phyloP scores from a whole-genome alignment of 768 basidiomycete genomes.

The Hebeloma cylindrosporum region DNA sequence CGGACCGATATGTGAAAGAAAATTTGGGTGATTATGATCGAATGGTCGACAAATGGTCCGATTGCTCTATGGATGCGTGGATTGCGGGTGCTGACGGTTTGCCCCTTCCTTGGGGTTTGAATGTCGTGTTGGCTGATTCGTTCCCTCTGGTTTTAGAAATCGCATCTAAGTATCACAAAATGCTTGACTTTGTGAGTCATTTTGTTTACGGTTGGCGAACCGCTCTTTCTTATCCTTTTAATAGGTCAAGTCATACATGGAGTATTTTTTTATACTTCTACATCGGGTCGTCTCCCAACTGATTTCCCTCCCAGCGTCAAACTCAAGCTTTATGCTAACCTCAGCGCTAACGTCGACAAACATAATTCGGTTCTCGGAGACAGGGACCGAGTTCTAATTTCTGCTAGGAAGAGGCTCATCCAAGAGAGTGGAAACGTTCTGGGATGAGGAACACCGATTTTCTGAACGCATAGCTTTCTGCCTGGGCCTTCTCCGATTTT shows the following conservation, averaged over 20 bases:
- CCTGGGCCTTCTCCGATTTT: too few relatives aligned
- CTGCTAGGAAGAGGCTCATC: slow-evolving; percentile 38
- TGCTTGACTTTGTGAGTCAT: slow-evolving; percentile 50
- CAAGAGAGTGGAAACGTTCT: slow-evolving; percentile 32
- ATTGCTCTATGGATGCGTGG: slow-evolving; percentile 56
- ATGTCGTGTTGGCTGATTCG: background rate
- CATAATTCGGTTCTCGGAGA: slow-evolving; percentile 41
- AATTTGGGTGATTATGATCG: slow-evolving; percentile 46
- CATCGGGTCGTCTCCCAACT: background rate
- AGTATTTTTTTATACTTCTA: slow-evolving; percentile 10
- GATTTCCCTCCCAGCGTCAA: slow-evolving; percentile 35
- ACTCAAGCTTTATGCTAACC: slow-evolving; percentile 43
- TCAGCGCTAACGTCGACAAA: slow-evolving; percentile 41
- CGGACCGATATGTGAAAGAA: slow-evolving; percentile 41
- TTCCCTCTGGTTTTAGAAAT: slow-evolving; percentile 35
- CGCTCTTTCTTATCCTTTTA: background rate
- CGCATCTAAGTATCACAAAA: slow-evolving; percentile 37
- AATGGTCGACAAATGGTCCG: slow-evolving; percentile 46
- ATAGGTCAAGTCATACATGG: slow-evolving; percentile 52
- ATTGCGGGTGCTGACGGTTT: slow-evolving; percentile 51
- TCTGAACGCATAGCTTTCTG: too few relatives aligned
- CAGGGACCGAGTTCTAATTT: slow-evolving; percentile 39
- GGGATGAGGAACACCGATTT: slow-evolving; percentile 2
- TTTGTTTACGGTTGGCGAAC: background rate
- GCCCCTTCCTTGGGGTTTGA: slow-evolving; percentile 1